These are phyloP conservation scores for Colletotrichum echinochloae DNA, from an alignment of 2,329 filamentous ascomycete genomes.

Conservation along the genomic window DNA sequence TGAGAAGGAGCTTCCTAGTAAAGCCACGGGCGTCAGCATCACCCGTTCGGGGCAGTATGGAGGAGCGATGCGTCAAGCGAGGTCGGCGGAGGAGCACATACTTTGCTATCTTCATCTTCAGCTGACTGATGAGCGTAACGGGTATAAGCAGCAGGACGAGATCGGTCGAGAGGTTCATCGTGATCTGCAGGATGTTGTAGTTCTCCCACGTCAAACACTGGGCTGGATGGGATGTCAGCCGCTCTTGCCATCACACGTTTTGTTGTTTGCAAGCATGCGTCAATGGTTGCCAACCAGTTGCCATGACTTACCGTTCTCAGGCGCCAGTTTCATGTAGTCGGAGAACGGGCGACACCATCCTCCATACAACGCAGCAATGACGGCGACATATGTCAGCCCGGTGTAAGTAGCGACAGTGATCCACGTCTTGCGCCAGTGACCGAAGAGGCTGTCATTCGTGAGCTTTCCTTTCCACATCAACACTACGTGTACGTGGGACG, in stretches of 20 bases:
- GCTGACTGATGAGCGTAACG: slow-evolving; percentile 23
- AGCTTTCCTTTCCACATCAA: background rate
- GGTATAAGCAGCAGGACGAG: slow-evolving; percentile 29
- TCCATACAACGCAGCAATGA: slow-evolving; percentile 33
- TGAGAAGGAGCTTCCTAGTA: slow-evolving; percentile 25
- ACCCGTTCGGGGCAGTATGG: background rate
- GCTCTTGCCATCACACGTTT: too few relatives aligned
- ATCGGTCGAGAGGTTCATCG: slow-evolving; percentile 38
- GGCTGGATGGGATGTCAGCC: slow-evolving; percentile 15
- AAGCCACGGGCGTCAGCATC: background rate
- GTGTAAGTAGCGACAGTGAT: slow-evolving; percentile 10
- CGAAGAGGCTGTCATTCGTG: slow-evolving; percentile 18
- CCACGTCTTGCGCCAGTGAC: slow-evolving; percentile 27
- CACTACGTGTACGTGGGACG: background rate
- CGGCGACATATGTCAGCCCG: slow-evolving; percentile 21
- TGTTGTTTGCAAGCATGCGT: too few relatives aligned
- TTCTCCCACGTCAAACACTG: slow-evolving; percentile 33
- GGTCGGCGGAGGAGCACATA: background rate
- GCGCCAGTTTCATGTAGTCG: slow-evolving; percentile 27
- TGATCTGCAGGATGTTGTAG: slow-evolving; percentile 36
- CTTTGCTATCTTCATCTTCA: slow-evolving; percentile 33
- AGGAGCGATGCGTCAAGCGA: too few relatives aligned
- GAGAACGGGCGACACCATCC: slow-evolving; percentile 38
- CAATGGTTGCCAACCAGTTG: background rate
- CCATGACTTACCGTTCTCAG: slow-evolving; percentile 18